Percentiles rank a stretch among this genome's conserved stretches.
These are phyloP conservation scores for Cydonia oblonga DNA, from an alignment of 331 rosid genomes.

Conservation along the genomic window DNA sequence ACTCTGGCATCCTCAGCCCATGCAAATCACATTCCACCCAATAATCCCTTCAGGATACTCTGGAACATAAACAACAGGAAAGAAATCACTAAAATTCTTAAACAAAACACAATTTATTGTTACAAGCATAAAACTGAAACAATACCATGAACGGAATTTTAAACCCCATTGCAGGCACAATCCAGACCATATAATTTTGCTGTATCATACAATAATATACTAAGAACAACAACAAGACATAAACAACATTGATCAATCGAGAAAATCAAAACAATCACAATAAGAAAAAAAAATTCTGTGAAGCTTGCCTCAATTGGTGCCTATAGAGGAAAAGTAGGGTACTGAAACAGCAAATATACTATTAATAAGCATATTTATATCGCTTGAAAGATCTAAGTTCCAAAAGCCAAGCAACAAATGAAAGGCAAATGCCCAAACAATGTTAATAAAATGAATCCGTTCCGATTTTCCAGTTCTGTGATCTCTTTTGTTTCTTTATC, in stretches of 20 bases:
- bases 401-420: slow-evolving; percentile 13
- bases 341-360: slow-evolving; percentile 28
- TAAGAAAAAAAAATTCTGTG: not conserved
- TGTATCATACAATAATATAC: not conserved
- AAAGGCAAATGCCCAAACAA: slow-evolving; percentile 28
- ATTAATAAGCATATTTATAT: slow-evolving; percentile 14
- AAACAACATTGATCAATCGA: not conserved
- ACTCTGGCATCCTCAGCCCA: slow-evolving; percentile 99
- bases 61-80: slow-evolving; percentile 15
- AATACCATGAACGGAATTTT: not conserved
- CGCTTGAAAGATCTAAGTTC: slow-evolving; percentile 3
- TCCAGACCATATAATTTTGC: not conserved
- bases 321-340: slow-evolving; percentile 9
- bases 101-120: not conserved
- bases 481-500: slow-evolving; percentile 1
- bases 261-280: not conserved
- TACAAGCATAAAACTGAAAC: not conserved
- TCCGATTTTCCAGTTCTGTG: slow-evolving; percentile 7
- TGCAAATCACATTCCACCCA: slow-evolving; percentile 75
- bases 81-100: not conserved
- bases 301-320: not conserved
- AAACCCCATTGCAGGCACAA: not conserved
- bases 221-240: not conserved
- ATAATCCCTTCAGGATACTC: not conserved
- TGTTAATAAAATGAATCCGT: slow-evolving; percentile 3